Conservation (phyloP, 495 filamentous ascomycete genomes). For the Melanomma pulvis-pyrius region DNA sequence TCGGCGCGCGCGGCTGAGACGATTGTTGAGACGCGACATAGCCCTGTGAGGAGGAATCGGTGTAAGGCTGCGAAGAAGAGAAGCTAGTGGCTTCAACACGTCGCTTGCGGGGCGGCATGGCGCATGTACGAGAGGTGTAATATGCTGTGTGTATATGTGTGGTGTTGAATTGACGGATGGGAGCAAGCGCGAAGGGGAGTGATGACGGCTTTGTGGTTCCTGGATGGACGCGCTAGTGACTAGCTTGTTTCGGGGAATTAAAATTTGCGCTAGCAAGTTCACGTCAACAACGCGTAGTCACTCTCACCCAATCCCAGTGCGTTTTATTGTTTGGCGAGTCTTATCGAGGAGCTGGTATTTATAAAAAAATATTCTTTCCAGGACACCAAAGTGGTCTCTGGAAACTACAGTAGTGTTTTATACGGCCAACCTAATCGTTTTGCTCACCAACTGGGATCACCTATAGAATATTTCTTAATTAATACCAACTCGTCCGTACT, state of each 20-base stretch:
- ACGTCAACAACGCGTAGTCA: background rate
- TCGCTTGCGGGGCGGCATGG: conserved; percentile 22
- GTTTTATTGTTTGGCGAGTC: background rate
- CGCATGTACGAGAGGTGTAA: background rate
- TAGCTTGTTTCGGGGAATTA: no score
- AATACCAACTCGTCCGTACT: no score
- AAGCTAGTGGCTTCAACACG: conserved; percentile 1
- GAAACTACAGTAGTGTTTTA: no score
- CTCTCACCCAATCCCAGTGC: no score
- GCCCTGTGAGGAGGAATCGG: conserved; percentile 14
- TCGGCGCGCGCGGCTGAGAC: conserved; percentile 17
- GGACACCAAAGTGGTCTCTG: no score
- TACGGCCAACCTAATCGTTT: no score
- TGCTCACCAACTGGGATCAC: no score
- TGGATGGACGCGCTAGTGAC: background rate
- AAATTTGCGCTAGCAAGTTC: background rate
- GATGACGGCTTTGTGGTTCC: background rate
- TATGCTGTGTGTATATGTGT: no score
- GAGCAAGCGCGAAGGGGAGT: background rate
- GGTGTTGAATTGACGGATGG: background rate
- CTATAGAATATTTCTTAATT: no score
- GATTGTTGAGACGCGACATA: conserved; percentile 15
- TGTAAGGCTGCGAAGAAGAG: conserved; percentile 8
- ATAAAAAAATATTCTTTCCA: no score
- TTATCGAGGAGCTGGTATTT: no score